A percentile compares a stretch with the other conserved stretches of the same genome.
These are phyloP conservation scores for Phytomonas sp. DNA, from an alignment of 208 protist species.

Conservation along the genomic window DNA sequence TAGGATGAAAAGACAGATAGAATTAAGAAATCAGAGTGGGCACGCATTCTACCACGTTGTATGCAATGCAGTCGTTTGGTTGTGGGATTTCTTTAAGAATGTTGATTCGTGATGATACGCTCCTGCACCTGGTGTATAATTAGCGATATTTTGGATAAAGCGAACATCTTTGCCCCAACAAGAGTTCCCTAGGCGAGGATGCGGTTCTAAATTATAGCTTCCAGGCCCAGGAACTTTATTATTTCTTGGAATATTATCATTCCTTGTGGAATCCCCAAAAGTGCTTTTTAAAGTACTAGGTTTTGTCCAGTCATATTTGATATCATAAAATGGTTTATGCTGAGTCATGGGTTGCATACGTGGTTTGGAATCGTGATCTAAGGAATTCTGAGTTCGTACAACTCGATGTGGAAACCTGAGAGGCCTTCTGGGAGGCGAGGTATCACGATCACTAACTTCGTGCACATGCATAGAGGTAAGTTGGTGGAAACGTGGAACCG, in stretches of 20 bases:
- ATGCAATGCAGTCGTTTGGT: conserved; percentile 61
- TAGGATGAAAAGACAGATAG: conserved; percentile 6
- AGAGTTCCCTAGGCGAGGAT: conserved; percentile 12
- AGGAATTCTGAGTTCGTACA: neutral
- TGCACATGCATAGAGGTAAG: neutral
- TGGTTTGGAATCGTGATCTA: neutral
- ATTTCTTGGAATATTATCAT: neutral
- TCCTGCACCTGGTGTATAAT: conserved; percentile 30
- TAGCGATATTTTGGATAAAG: conserved; percentile 20
- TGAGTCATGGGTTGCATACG: conserved; percentile 7
- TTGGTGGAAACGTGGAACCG: conserved; percentile 46
- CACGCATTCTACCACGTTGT: conserved; percentile 25
- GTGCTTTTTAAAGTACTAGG: conserved; percentile 37
- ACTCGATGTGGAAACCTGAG: neutral
- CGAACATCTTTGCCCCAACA: conserved; percentile 62
- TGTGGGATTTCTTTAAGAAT: conserved; percentile 77
- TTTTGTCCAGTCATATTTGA: conserved; percentile 67
- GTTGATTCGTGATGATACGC: conserved; percentile 62
- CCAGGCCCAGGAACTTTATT: neutral
- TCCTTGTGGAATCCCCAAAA: conserved; percentile 27
- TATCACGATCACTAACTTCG: neutral
- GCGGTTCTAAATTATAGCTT: neutral
- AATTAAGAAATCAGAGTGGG: neutral
- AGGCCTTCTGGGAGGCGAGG: neutral
- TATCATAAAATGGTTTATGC: conserved; percentile 35